Conservation (phyloP, 2,329 filamentous ascomycete genomes). For the Penicillium sp. region DNA sequence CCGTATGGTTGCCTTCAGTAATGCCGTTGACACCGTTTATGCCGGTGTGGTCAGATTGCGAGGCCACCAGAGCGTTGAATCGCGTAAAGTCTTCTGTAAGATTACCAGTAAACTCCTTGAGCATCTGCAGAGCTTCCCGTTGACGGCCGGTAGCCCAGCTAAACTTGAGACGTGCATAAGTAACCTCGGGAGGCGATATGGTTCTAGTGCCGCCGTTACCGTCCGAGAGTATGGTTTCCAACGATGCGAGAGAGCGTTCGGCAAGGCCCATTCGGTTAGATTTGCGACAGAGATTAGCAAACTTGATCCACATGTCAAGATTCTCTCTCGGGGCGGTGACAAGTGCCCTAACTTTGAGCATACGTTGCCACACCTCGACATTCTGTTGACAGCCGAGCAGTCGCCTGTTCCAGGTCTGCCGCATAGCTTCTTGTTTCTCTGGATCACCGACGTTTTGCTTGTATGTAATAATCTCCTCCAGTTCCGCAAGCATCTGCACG, state of each 20-base stretch:
- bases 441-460: slow-evolving; percentile 83
- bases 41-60: slow-evolving; percentile 45
- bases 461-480: slow-evolving; percentile 97
- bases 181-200: slow-evolving; percentile 71
- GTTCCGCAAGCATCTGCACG: slow-evolving; percentile 97
- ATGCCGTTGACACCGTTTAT: slow-evolving; percentile 57
- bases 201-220: slow-evolving; percentile 46
- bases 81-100: slow-evolving; percentile 63
- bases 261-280: slow-evolving; percentile 92
- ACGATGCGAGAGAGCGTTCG: slow-evolving; percentile 88
- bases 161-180: slow-evolving; percentile 97
- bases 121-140: slow-evolving; percentile 62
- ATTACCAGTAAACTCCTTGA: slow-evolving; percentile 65
- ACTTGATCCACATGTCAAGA: slow-evolving; percentile 99
- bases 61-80: slow-evolving; percentile 47
- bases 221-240: slow-evolving; percentile 72
- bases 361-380: slow-evolving; percentile 97
- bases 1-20: slow-evolving; percentile 44
- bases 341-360: slow-evolving; percentile 91
- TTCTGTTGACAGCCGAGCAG: slow-evolving; percentile 95
- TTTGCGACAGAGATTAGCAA: slow-evolving; percentile 96
- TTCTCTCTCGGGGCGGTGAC: slow-evolving; percentile 93
- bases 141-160: slow-evolving; percentile 85
- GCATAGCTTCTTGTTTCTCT: slow-evolving; percentile 88
- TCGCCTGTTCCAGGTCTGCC: slow-evolving; percentile 92